These are phyloP conservation scores for Nicotiana tomentosiformis DNA, from an alignment of 257 asterid species.

Conservation along the genomic window DNA sequence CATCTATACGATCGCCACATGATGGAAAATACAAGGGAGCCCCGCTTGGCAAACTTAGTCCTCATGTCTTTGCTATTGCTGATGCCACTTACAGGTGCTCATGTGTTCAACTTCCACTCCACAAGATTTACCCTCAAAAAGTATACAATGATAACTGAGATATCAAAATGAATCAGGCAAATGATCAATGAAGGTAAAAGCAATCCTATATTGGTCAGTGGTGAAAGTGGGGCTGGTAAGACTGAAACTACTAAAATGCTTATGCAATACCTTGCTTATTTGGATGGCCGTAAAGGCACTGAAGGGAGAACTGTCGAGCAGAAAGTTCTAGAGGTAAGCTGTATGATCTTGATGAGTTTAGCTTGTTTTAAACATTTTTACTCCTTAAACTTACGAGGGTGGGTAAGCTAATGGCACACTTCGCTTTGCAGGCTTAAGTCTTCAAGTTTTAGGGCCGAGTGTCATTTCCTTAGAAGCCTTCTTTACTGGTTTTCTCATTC, in stretches of 20 bases:
- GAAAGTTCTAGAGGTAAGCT: constrained; percentile 18
- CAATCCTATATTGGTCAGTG: constrained; percentile 23
- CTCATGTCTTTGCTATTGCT: constrained; percentile 24
- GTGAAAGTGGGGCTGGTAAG: constrained; percentile 30
- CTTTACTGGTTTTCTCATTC: not conserved
- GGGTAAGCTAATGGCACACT: not conserved
- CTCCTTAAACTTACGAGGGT: not conserved
- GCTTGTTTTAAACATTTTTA: not conserved
- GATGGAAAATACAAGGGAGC: constrained; percentile 26
- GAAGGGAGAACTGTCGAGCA: constrained; percentile 25
- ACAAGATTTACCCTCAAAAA: not conserved
- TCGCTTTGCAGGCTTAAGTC: not conserved
- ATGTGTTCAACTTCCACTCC: not conserved
- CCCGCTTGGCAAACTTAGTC: constrained; percentile 17
- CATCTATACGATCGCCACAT: constrained; percentile 19
- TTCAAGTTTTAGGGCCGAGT: not conserved
- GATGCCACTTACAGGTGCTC: constrained; percentile 20
- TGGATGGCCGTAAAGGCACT: constrained; percentile 21
- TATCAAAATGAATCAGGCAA: constrained; percentile 8
- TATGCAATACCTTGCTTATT: constrained; percentile 23
- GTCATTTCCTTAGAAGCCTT: not conserved
- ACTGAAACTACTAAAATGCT: constrained; percentile 27
- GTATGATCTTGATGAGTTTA: not conserved
- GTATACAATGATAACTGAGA: not conserved
- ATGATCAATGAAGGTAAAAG: constrained; percentile 24